Conservation (phyloP, 116 monocot genomes). For the Dioscorea cayenensis region DNA sequence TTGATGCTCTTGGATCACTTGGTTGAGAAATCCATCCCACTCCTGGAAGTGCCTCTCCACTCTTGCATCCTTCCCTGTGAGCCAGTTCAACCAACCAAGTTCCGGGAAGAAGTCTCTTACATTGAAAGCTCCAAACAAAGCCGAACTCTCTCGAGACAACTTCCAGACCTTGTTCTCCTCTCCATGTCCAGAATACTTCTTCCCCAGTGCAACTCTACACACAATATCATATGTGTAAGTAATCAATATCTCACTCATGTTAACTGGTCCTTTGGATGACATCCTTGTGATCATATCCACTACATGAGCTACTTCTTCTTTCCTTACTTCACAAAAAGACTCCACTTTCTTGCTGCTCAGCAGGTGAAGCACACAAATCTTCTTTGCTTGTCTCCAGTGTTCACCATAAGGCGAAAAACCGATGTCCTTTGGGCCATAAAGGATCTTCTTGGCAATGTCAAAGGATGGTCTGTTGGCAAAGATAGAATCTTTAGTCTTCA, state of each 20-base stretch:
- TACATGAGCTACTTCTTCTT: background rate
- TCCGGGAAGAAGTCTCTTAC: constrained; percentile 7
- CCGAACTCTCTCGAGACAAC: background rate
- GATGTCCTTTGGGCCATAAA: background rate
- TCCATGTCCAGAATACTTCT: too few relatives aligned
- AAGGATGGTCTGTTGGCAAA: background rate
- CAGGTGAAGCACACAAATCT: constrained; percentile 11
- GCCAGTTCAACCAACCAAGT: background rate
- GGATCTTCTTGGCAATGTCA: background rate
- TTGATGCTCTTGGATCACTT: background rate
- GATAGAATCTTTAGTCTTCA: constrained; percentile 2
- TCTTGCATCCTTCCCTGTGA: background rate
- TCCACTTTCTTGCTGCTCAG: background rate
- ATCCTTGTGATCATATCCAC: background rate
- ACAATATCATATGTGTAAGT: background rate
- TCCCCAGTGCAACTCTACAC: background rate
- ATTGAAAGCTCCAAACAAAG: background rate
- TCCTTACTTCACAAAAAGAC: background rate
- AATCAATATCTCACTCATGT: background rate
- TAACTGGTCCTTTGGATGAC: background rate
- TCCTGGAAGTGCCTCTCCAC: background rate
- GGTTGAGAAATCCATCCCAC: background rate
- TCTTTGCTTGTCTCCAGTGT: constrained; percentile 10
- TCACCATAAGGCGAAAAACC: constrained; percentile 4
- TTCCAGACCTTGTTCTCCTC: background rate